Percentiles rank a stretch among this genome's conserved stretches.
Conservation (phyloP, 108 stramenopile species). For the Fragilariopsis cylindrus region DNA sequence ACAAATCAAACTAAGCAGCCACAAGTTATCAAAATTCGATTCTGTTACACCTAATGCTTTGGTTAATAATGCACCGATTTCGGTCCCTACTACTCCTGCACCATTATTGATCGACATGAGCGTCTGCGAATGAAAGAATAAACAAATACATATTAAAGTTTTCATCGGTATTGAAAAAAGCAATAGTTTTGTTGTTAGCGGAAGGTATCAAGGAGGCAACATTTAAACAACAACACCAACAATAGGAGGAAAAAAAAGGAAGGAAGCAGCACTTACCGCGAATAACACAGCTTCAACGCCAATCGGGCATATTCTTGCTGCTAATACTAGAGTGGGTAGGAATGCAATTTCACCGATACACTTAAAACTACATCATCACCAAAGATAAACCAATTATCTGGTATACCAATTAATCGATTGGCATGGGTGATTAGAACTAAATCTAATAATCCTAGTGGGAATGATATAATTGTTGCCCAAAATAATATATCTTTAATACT, state of each 20-base stretch:
- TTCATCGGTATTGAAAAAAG: too few relatives aligned
- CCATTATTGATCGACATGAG: conserved; percentile 95
- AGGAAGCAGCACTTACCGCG: conserved; percentile 7
- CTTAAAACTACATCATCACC: conserved; percentile 91
- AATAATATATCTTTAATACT: conserved; percentile 84
- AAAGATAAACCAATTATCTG: conserved; percentile 90
- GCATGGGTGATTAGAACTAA: conserved; percentile 84
- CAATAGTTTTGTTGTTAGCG: too few relatives aligned
- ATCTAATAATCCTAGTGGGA: conserved; percentile 77
- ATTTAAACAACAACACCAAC: too few relatives aligned
- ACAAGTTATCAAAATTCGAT: conserved; percentile 86
- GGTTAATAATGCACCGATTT: conserved; percentile 88
- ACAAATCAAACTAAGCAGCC: conserved; percentile 82
- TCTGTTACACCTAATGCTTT: conserved; percentile 85
- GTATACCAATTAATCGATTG: conserved; percentile 87
- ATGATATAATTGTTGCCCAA: conserved; percentile 76
- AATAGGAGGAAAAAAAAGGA: too few relatives aligned
- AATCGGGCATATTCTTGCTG: conserved; percentile 89
- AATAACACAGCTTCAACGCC: conserved; percentile 95
- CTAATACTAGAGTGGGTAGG: conserved; percentile 92
- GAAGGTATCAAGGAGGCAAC: too few relatives aligned
- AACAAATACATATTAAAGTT: conserved; percentile 19
- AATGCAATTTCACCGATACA: conserved; percentile 92
- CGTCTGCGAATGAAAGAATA: conserved; percentile 17
- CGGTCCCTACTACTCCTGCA: conserved; percentile 85